A percentile compares a stretch with the other conserved stretches of the same genome.
Evolutionary conservation across 176 grass and related monocot genomes (phyloP).

Genomic region (Puccinellia tenuiflora): DNA sequence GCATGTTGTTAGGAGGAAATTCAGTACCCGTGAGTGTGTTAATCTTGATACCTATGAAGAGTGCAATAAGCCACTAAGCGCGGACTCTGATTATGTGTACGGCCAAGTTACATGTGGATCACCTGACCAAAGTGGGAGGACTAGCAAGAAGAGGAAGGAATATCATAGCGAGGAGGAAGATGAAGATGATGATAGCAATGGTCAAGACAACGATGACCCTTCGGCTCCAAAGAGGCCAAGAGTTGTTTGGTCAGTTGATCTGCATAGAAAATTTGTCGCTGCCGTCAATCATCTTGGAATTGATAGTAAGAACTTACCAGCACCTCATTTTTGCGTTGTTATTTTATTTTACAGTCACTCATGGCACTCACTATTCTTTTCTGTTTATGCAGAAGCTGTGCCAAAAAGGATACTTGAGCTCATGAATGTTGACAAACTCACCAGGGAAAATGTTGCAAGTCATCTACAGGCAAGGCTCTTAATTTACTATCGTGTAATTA

Average conservation of each 20-base stretch:
- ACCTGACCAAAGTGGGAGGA: constrained; percentile 46
- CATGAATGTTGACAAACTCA: constrained; percentile 97
- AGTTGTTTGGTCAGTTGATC: constrained; percentile 91
- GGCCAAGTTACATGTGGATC: constrained; percentile 41
- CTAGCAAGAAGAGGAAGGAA: constrained; percentile 87
- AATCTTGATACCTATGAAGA: constrained; percentile 51
- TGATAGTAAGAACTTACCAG: constrained; percentile 56
- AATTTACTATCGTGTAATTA: background rate
- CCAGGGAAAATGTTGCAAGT: constrained; percentile 96
- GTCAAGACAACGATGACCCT: constrained; percentile 66
- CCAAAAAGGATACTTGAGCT: constrained; percentile 97
- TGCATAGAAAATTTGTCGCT: constrained; percentile 86
- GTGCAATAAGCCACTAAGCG: constrained; percentile 34
- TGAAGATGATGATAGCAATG: constrained; percentile 55
- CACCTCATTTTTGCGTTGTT: background rate
- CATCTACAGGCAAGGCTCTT: constrained; percentile 72
- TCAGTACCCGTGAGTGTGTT: constrained; percentile 36
- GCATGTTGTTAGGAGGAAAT: constrained; percentile 89
- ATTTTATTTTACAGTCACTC: background rate
- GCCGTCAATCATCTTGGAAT: constrained; percentile 94
- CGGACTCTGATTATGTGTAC: constrained; percentile 23
- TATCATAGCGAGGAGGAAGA: constrained; percentile 68
- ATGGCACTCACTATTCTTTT: constrained; percentile 10
- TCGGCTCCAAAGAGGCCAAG: constrained; percentile 81
- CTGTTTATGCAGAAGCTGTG: constrained; percentile 68